phyloP scores from a whole-genome alignment of 257 asterid genomes.

The Nicotiana sylvestris region DNA sequence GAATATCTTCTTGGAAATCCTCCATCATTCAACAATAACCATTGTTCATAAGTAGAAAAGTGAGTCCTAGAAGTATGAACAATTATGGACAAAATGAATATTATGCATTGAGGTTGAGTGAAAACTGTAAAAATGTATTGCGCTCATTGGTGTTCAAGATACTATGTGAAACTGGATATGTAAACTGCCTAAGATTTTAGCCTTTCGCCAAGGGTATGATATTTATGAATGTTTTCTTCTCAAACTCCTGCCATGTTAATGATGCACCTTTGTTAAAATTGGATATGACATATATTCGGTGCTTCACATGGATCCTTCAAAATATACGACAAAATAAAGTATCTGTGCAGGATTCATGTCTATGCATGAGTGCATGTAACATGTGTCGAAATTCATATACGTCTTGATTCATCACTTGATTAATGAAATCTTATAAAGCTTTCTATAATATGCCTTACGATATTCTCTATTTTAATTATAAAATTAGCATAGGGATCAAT shows the following conservation, averaged over 20 bases:
- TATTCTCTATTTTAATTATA: too few species aligned
- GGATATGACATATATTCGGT: conserved; percentile 7
- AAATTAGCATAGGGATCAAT: too few species aligned
- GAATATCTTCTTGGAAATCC: too few species aligned
- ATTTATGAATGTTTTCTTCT: not conserved
- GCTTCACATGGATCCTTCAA: conserved; percentile 6
- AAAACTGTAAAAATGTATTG: not conserved
- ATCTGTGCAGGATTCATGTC: not conserved
- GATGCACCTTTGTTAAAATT: not conserved
- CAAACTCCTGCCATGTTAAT: not conserved
- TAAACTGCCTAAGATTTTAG: not conserved
- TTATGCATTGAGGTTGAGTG: not conserved
- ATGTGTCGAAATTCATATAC: too few species aligned
- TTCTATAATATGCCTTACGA: too few species aligned
- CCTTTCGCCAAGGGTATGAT: not conserved
- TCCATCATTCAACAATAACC: not conserved
- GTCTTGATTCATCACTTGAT: too few species aligned
- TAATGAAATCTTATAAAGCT: too few species aligned
- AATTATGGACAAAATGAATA: not conserved
- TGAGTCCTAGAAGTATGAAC: not conserved
- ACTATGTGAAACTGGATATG: not conserved
- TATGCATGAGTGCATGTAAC: not conserved
- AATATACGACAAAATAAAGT: not conserved
- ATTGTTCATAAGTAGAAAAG: not conserved
- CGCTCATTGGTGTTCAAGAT: not conserved